Evolutionary conservation across 129 eudicot genomes (phyloP), one percentile per base, ranked within the genome.

Genomic region (Mikania micrantha): DNA sequence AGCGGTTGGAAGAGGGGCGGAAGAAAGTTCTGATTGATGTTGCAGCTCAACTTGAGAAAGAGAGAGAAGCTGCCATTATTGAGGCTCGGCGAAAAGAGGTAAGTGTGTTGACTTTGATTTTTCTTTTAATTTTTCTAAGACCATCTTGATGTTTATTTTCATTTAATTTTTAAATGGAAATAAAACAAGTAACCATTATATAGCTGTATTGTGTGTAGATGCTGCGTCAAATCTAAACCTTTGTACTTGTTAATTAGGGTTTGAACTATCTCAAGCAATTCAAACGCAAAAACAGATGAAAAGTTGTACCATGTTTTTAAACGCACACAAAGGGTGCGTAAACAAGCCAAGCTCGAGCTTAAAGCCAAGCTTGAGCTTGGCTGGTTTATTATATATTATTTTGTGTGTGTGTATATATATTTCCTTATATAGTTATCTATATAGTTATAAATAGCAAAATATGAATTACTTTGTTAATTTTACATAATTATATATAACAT

Each of bases 11-110:
- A 61, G 93, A 86, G 68, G 93, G 97, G 22, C 78, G 96, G 73
- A 86, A 85, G 80, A 87, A 85, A 74, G 85, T 94, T 49, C 62
- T 74, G 68, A 80, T 15, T 58, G 97, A 94, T 57, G 93, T 89
- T 64, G 93, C 92, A 60, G 85, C 84, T 52, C 99, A 94, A 76
- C 97, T 94, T 69, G 87, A 90, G 76, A 94, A 76, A 82, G 95
- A 89, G 84, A 94, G 85, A 80, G 99, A 94, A 81, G 91, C 84
- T 44, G 95, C 99, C 34, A 66, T 94, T 42, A 70, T 83, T 44
- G 95, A 87, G 81, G 88, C 96, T 52, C 82, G 78, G 66, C 70
- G 53, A 32, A 94, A 82, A 78, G 96, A 89, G 87, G 99, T 42
- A 80, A 74, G 82, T 59, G 53, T 50, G 57, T 73, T 32, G 72